A percentile compares a stretch with the other conserved stretches of the same genome.
Evolutionary conservation across 805 yeast species (phyloP).

Genomic region (Limtongia smithiae): DNA sequence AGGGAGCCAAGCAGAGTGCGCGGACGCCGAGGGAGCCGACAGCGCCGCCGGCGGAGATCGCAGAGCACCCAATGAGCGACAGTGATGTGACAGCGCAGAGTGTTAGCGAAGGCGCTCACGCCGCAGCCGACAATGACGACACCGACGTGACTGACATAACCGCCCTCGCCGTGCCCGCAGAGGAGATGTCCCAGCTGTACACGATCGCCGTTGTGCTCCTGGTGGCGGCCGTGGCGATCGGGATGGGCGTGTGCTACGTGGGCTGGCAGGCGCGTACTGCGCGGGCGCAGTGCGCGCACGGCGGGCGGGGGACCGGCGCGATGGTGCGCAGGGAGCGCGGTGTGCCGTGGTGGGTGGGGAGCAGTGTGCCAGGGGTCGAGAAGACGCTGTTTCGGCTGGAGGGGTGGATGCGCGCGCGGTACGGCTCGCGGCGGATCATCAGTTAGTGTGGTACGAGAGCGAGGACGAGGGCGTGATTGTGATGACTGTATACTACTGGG

Average conservation of each 20-base stretch:
- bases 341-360: slow-evolving; percentile 28
- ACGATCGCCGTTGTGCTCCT: background rate
- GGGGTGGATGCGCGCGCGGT: slow-evolving; percentile 17
- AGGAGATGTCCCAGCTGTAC: background rate
- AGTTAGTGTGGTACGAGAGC: background rate
- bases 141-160: background rate
- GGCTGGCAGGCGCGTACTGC: background rate
- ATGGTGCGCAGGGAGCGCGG: background rate
- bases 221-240: background rate
- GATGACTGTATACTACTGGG: too few species aligned
- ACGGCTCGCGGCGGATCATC: background rate
- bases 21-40: too few species aligned
- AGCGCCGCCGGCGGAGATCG: background rate
- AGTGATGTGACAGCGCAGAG: too few species aligned
- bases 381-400: slow-evolving; percentile 16
- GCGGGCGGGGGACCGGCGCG: background rate
- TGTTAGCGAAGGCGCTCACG: too few species aligned
- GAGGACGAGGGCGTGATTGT: too few species aligned
- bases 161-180: background rate
- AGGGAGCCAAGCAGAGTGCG: background rate
- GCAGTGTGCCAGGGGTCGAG: slow-evolving; percentile 18
- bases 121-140: background rate
- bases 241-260: background rate
- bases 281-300: background rate
- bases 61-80: background rate